These are phyloP conservation scores for Leishmania amazonensis DNA, from an alignment of 208 protist species.

Conservation along the genomic window DNA sequence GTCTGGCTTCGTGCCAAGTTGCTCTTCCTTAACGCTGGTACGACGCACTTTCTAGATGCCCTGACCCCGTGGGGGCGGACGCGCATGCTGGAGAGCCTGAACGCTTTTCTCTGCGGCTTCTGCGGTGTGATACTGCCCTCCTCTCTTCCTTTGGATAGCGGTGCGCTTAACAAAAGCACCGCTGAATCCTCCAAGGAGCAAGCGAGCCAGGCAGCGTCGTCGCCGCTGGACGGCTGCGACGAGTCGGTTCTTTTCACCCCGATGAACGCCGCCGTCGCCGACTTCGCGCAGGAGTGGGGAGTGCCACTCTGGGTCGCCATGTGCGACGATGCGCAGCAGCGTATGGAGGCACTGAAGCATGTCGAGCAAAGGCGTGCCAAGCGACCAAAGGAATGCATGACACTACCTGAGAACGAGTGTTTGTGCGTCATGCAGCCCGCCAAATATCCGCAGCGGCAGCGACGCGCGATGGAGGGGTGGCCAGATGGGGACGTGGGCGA, in stretches of 20 bases:
- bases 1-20: slow-evolving; percentile 48
- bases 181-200: background rate
- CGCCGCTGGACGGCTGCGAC: background rate
- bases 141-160: background rate
- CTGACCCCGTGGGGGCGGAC: slow-evolving; percentile 47
- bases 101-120: slow-evolving; percentile 41
- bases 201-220: background rate
- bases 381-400: background rate
- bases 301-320: slow-evolving; percentile 64
- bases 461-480: background rate
- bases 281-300: slow-evolving; percentile 59
- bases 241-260: slow-evolving; percentile 16
- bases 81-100: slow-evolving; percentile 34
- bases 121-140: slow-evolving; percentile 13
- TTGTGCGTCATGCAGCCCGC: background rate
- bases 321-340: slow-evolving; percentile 41
- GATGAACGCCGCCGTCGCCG: slow-evolving; percentile 22
- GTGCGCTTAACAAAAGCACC: background rate
- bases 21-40: slow-evolving; percentile 51
- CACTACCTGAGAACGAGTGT: background rate
- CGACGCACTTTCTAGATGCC: slow-evolving; percentile 46
- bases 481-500: background rate
- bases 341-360: slow-evolving; percentile 12
- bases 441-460: slow-evolving; percentile 3
- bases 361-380: background rate